phyloP scores from a whole-genome alignment of 2,329 filamentous ascomycete genomes.

The Aureobasidium namibiae region DNA sequence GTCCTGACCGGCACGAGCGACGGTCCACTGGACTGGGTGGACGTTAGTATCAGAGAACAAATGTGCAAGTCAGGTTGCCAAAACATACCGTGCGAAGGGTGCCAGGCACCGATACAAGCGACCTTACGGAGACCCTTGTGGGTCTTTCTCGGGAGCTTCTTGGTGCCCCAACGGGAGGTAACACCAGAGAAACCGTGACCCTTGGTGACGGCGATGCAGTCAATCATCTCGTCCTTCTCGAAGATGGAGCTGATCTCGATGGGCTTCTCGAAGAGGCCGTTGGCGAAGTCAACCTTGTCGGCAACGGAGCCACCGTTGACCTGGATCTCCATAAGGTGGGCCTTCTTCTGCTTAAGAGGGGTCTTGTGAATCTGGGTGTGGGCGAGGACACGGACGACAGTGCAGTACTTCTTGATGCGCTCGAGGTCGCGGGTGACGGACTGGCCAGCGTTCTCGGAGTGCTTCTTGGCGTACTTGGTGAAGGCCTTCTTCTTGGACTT shows the following conservation, averaged over 20 bases:
- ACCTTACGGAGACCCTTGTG: conserved; percentile 99
- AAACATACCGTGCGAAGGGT: conserved; percentile 73
- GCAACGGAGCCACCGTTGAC: conserved; percentile 93
- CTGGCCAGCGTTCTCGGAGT: conserved; percentile 84
- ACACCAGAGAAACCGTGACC: conserved; percentile 98
- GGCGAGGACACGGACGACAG: conserved; percentile 95
- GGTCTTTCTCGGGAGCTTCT: conserved; percentile 99
- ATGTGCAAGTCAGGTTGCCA: neutral
- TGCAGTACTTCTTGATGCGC: conserved; percentile 99
- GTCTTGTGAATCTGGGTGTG: conserved; percentile 99
- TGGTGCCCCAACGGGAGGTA: conserved; percentile 97
- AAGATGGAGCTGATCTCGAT: conserved; percentile 89
- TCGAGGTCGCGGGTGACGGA: conserved; percentile 95
- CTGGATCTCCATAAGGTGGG: conserved; percentile 99
- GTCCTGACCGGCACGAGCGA: conserved; percentile 98
- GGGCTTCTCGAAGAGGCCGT: conserved; percentile 98
- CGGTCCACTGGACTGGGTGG: conserved; percentile 79
- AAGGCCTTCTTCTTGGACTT: conserved; percentile 99
- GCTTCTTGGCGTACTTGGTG: conserved; percentile 99
- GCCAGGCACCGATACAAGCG: conserved; percentile 99
- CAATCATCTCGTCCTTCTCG: conserved; percentile 99
- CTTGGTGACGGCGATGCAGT: conserved; percentile 99
- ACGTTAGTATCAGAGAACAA: neutral
- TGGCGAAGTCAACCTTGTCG: conserved; percentile 95
- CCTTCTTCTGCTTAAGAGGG: conserved; percentile 99